These are phyloP conservation scores for Ailanthus altissimus DNA, from an alignment of 345 rosid genomes.

Conservation along the genomic window DNA sequence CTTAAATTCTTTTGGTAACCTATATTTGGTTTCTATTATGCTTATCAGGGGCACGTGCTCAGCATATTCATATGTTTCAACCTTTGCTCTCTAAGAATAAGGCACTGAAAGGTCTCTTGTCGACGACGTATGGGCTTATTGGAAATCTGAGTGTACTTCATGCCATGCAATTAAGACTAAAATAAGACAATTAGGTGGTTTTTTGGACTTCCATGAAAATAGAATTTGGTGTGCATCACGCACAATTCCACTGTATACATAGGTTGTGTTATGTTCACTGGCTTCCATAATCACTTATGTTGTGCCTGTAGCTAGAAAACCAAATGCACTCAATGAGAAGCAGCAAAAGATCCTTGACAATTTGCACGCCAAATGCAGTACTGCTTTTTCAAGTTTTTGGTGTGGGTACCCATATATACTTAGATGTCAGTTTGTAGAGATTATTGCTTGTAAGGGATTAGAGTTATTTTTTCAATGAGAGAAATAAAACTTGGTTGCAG, in stretches of 20 bases:
- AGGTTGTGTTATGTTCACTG: not conserved
- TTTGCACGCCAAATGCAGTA: not conserved
- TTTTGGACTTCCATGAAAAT: not conserved
- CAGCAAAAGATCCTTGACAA: not conserved
- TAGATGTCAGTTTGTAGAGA: conserved; percentile 1
- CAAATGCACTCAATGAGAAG: not conserved
- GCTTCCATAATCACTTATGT: not conserved
- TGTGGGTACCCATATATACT: not conserved
- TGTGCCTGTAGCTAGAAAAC: not conserved
- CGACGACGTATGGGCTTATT: not conserved
- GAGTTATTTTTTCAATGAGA: not conserved
- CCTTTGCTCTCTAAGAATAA: not conserved
- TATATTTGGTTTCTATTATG: not conserved
- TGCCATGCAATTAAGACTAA: not conserved
- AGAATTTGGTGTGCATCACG: not conserved
- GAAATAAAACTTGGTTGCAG: conserved; percentile 4
- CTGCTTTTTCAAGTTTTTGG: not conserved
- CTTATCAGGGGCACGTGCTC: not conserved
- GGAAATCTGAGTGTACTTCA: not conserved
- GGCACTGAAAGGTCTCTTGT: not conserved
- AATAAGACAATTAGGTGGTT: not conserved
- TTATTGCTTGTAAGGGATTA: not conserved
- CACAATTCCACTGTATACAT: not conserved
- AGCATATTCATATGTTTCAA: not conserved
- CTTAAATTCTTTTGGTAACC: not conserved